Base-by-base conservation (phyloP, 139 green algal genomes). In the Asterochloris erici region DNA sequence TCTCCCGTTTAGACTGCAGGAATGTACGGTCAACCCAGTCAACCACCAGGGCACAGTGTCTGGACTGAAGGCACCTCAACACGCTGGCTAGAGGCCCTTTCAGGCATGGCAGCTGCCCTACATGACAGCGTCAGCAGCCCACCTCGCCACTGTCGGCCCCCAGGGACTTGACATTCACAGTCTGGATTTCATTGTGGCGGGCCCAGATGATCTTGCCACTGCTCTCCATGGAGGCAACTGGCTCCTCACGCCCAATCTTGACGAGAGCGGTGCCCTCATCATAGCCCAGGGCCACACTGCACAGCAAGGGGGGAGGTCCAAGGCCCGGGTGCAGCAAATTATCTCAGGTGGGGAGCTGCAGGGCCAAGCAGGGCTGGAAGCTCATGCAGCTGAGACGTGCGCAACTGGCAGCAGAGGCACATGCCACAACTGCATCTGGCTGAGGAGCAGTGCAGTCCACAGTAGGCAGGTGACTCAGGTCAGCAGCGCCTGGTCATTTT, bases 181-280 rank as follows among this genome's bases (percentile, higher is more conserved):
- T 95, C 88, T 98, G 94, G 74, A 98, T 92, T 77, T 98, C 95
- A 83, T 95, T 97, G 88, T 98, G 94, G 70, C 92, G 92, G 21
- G 95, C 93, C 93, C 93, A 98, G 71, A 98, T 93, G 81, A 99
- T 97, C 87, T 99, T 99, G 79, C 97, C 97, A 27, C 88, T 94
- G 78, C 54, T 88, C 85, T 99, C 97, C 97, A 99, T 99, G 85
- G 88, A 96, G 1, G 94, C 97, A n/a, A 99, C 94, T 0, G 97
- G 97, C 87, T 99, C 97, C 84, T 99, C 97, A 0, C 95, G 90
- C 9, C 97, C 97, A 82, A 97, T 88, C 87, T 98, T 98, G 29
- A 98, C 90, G 91, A 98, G 89, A 27, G 97, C 92, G 10, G 86
- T 92, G 69, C 96, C 97, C 88, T 99, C 97, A 78, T 99, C 97